Base-by-base conservation (phyloP, 1,284 basidiomycete genomes). In the Cutaneotrichosporon curvatum region DNA sequence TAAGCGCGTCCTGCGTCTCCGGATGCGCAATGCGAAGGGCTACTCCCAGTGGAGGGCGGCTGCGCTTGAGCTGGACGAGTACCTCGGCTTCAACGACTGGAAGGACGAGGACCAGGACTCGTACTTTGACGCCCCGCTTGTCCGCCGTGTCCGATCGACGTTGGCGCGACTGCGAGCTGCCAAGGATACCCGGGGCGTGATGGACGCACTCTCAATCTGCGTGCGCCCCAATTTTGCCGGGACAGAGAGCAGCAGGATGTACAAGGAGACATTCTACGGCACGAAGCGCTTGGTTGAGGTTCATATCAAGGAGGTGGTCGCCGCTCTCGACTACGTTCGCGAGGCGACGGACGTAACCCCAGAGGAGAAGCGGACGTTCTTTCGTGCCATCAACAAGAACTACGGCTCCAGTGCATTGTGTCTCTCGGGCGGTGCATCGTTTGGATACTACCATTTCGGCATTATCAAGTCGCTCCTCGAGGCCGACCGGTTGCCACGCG, bases 211-310 rank as follows among this genome's bases (percentile, higher is more conserved):
- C 30, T 89, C 95, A 60, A 86, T 91, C 1, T 97, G 90, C 61
- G 78, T 97, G 37, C 79, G 91, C 46, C 82, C 83, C 43, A 97
- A 97, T 70, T 99, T 97, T 75, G 95, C 88, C 9, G 95, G 90
- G 0, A 83, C 89, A 0, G 94, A 97, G 71, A 90, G 87, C 41
- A 74, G 85, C 49, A 83, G 88, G 60, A 74, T 96, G 45, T 96
- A 96, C 66, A 89, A 86, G 67, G 50, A 42, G 86, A 91, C 88
- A 0, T 95, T 86, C 70, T 79, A 83, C 46, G 88, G 89, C 0
- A 90, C 88, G 0, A 96, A 96, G 69, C 76, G 82, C 45, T 67
- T 90, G 8, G 83, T 94, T 53, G 89, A 94, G 86, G 85, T 81
- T 23, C 94, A 92, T 65, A 76, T 89, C 48, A 75, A 80, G 33